These are phyloP conservation scores for Tardiomyces blankii DNA, from an alignment of 1,139 yeast species.

Conservation along the genomic window DNA sequence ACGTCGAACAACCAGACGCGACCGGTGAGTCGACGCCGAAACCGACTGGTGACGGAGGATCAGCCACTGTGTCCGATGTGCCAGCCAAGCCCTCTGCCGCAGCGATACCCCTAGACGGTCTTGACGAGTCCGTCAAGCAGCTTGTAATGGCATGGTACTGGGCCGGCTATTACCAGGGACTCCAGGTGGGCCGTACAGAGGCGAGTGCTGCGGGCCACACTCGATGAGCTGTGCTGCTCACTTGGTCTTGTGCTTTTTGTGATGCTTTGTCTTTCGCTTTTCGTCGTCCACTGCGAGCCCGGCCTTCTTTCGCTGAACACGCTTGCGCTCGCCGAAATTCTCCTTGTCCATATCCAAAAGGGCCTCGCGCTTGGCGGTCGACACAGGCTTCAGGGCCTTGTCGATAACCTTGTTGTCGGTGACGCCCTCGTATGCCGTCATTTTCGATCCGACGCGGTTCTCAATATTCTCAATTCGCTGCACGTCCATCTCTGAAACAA, in stretches of 20 bases:
- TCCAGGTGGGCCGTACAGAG: constrained; percentile 6
- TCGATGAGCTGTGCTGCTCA: background rate
- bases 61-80: no score
- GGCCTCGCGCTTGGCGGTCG: constrained; percentile 83
- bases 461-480: constrained; percentile 77
- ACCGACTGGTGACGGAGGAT: no score
- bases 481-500: constrained; percentile 80
- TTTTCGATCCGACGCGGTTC: constrained; percentile 65
- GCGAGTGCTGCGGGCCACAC: background rate
- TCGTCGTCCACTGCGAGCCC: background rate
- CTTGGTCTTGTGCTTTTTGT: constrained; percentile 2
- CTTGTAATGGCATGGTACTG: constrained; percentile 24
- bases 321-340: constrained; percentile 66
- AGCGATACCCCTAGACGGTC: background rate
- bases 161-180: constrained; percentile 24
- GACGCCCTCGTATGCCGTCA: constrained; percentile 59
- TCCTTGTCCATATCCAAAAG: constrained; percentile 90
- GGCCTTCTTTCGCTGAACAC: constrained; percentile 40
- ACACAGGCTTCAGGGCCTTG: constrained; percentile 53
- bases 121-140: constrained; percentile 14
- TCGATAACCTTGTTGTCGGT: constrained; percentile 65
- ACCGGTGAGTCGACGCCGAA: no score
- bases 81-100: no score
- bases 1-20: background rate
- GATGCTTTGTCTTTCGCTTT: background rate